These are phyloP conservation scores for Starmerella davenportii DNA, from an alignment of 805 yeast species.

Conservation along the genomic window DNA sequence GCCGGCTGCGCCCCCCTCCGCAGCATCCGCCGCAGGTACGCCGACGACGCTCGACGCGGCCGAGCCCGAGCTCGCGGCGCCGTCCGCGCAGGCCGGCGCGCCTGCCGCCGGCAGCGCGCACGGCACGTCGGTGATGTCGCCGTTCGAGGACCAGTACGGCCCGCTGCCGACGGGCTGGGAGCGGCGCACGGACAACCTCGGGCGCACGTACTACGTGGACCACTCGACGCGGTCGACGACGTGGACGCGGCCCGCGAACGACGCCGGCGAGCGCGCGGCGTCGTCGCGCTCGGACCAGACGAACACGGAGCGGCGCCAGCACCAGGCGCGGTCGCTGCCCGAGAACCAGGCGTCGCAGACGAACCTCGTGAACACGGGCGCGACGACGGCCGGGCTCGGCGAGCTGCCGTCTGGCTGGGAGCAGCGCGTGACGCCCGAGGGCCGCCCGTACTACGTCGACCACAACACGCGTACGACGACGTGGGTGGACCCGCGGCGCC, in stretches of 20 bases:
- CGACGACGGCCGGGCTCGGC: constrained; percentile 89
- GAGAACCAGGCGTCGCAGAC: constrained; percentile 28
- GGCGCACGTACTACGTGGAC: constrained; percentile 94
- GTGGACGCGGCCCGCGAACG: constrained; percentile 89
- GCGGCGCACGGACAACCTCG: constrained; percentile 90
- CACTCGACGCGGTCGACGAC: constrained; percentile 95
- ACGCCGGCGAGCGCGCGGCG: constrained; percentile 58
- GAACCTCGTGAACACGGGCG: constrained; percentile 52
- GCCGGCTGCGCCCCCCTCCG: background rate
- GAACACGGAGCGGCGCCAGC: constrained; percentile 80
- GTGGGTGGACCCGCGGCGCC: constrained; percentile 99
- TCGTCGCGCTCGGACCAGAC: constrained; percentile 40
- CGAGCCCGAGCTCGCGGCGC: constrained; percentile 2
- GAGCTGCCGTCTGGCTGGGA: constrained; percentile 99
- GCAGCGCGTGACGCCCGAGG: constrained; percentile 93
- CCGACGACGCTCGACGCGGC: constrained; percentile 1
- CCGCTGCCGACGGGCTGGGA: constrained; percentile 98
- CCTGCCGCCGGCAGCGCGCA: background rate
- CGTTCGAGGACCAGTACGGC: constrained; percentile 94
- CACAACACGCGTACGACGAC: constrained; percentile 99
- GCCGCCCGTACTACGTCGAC: constrained; percentile 94
- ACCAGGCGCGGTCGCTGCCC: constrained; percentile 77
- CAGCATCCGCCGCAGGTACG: background rate
- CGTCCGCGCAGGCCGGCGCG: background rate
- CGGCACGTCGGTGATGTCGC: constrained; percentile 27